Base-by-base conservation (phyloP, 495 filamentous ascomycete genomes). In the Penicillium alfredii region DNA sequence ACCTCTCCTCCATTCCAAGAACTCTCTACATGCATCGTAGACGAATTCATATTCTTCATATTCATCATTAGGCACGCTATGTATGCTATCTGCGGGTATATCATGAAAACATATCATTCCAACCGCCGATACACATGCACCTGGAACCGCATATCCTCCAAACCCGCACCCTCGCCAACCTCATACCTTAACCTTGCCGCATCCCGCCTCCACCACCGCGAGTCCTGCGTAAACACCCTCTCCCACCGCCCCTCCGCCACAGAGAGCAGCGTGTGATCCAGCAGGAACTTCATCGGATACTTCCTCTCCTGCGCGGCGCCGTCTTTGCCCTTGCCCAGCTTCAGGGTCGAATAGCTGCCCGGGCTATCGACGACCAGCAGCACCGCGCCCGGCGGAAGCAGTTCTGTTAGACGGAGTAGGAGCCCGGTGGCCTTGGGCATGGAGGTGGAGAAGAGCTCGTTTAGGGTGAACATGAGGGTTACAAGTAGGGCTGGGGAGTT, bases 81-180 rank as follows among this genome's bases (percentile, higher is more conserved):
- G n/a, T n/a, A n/a, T n/a, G n/a, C n/a, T n/a, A n/a, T n/a, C n/a
- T n/a, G n/a, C n/a, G n/a, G n/a, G n/a, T n/a, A n/a, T n/a, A n/a
- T n/a, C n/a, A 32, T 13, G 16, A 17, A 17, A 33, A 17, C 13
- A 15, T 29, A 42, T 14, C n/a, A 31, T 38, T 43, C 49, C 30
- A 70, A 29, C 30, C 66, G 45, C 21, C 66, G 58, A 51, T 90
- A 95, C 7, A 95, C 50, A 70, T 93, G 86, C 47, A 94, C 67
- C 61, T 94, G 88, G 67, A 86, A 95, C 35, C 90, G 77, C 88
- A 94, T 94, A 60, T 94, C 83, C 66, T 97, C 90, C 59, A 96
- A 66, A 37, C 63, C 59, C 11, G 55, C 65, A 8, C 63, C 67
- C 30, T 71, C 64, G 4, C 65, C 64, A 48, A 97, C 86, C 12